Evolutionary conservation across 2,329 filamentous ascomycete species (phyloP), one percentile per base, ranked within the genome.

Genomic region (Penicillium fuscoglaucum): DNA sequence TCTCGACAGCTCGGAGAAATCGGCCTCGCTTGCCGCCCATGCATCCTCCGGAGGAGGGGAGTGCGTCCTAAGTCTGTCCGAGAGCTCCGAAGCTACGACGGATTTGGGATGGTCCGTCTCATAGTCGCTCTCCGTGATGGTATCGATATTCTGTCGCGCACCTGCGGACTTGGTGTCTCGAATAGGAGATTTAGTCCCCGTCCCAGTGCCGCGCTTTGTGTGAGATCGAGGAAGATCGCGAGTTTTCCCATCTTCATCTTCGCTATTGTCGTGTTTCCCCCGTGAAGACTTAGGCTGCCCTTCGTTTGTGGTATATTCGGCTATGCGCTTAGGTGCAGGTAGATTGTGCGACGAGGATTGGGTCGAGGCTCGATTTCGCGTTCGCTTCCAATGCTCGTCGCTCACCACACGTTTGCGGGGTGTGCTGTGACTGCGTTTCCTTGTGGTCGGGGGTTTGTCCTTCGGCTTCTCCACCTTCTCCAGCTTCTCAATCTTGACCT

Each of bases 331-430:
- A 24, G 70, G 73, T 15, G 66, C 63, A 67, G 74, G 66, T 70
- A 74, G 52, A 71, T 80, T 78, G 6, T 75, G 70, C 41, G 74
- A 58, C 39, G 70, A 72, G 19, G 70, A 66, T 59, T 76, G 78
- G 19, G 69, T 66, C 53, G 76, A 79, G 0, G 80, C 73, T 9
- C 81, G 75, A 57, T 74, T 81, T 58, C 79, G 82, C 60, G 81
- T 83, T 59, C 80, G 82, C 61, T 82, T 84, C 73, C 93, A 98
- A 76, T 96, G 90, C 55, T 90, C 89, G 77, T 98, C 93, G 72
- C 93, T 97, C 61, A 97, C 86, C 54, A 98, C 91, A 62, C 93
- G 86, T 81, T 96, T 97, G 77, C 91, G 92, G 17, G 93, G 93
- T 46, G 90, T 85, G 50, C 81, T 86, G 71, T 76, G 81, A 66